phyloP scores from a whole-genome alignment of 192 early-diverging fungal species.

The Chytriomyces confervae region DNA sequence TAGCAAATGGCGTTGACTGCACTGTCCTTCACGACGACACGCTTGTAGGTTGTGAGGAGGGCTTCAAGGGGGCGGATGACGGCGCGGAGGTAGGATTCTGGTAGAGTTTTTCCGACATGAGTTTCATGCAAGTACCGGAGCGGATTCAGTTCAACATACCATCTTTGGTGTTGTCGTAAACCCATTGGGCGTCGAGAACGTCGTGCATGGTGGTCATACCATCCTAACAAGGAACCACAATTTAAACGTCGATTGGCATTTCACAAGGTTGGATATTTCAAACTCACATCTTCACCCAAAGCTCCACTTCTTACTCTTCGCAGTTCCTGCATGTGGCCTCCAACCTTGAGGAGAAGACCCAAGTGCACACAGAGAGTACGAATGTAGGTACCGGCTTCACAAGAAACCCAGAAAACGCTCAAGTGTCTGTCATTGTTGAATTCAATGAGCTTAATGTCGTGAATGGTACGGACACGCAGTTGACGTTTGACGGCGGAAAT shows the following conservation, averaged over 20 bases:
- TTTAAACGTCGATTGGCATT: neutral
- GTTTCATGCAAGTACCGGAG: constrained; percentile 3
- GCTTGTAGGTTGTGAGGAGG: constrained; percentile 93
- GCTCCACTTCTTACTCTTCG: constrained; percentile 94
- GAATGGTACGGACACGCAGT: constrained; percentile 97
- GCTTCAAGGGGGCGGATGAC: constrained; percentile 94
- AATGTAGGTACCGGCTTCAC: constrained; percentile 99
- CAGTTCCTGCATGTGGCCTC: constrained; percentile 99
- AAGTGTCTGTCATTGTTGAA: constrained; percentile 97
- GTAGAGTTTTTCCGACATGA: neutral
- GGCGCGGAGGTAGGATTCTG: constrained; percentile 92
- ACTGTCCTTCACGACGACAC: constrained; percentile 97
- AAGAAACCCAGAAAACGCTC: constrained; percentile 96
- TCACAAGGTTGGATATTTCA: neutral
- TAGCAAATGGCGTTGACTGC: constrained; percentile 99
- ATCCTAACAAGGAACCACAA: constrained; percentile 58
- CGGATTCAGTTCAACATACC: constrained; percentile 34
- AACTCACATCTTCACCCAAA: constrained; percentile 78
- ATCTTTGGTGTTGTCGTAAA: constrained; percentile 96
- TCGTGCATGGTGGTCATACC: constrained; percentile 99
- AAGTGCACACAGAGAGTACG: constrained; percentile 99
- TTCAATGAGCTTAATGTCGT: constrained; percentile 94
- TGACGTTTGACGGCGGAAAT: constrained; percentile 99
- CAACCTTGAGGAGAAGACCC: constrained; percentile 91
- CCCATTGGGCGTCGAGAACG: constrained; percentile 97